Base-by-base conservation (phyloP, 768 basidiomycete species). In the Melanogaster broomeanus region DNA sequence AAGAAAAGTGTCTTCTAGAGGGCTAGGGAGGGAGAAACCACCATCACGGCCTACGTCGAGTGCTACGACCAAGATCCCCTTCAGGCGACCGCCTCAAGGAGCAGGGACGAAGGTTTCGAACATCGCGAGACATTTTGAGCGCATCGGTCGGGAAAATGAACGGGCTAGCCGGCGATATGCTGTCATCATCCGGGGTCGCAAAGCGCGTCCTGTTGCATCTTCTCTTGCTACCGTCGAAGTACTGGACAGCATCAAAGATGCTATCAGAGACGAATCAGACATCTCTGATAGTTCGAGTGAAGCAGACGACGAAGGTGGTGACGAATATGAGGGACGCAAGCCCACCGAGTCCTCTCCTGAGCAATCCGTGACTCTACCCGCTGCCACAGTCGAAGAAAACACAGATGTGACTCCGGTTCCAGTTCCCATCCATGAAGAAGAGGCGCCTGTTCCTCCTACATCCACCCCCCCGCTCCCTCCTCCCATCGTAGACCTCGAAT, bases 41-140 rank as follows among this genome's bases (percentile, higher is more conserved):
- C 67, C 74, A 21, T 57, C 74, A n/a, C 80, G 85, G 22, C 62
- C 76, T 10, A 74, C 66, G 40, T 61, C 77, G 24, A 67, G 68
- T 13, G 65, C 62, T 9, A 9, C 43, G 2, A 22, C 58, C n/a
- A 88, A 82, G 63, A 69, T 79, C 21, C 74, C 80, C 2, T 75
- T 86, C 61, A 81, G 87, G 45, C 75, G 83, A 21, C 73, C 79
- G 7, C 63, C 76, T 3, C 64, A 73, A 31, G 72, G 74, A 33
- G 62, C 78, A 7, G 84, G 83, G 15, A 79, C 71, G 48, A 92
- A 90, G 64, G 95, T 98, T 8, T 85, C 88, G 1, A 91, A 86
- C 48, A 92, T 97, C 13, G 83, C 94, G 10, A 85, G 88, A 58
- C 92, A 97, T 56, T 98, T 91, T 67, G 94, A 97, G 68, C 83